A percentile compares a stretch with the other conserved stretches of the same genome.
Evolutionary conservation across 257 asterid genomes (phyloP).

Genomic region (Lithospermum erythrorhizon): DNA sequence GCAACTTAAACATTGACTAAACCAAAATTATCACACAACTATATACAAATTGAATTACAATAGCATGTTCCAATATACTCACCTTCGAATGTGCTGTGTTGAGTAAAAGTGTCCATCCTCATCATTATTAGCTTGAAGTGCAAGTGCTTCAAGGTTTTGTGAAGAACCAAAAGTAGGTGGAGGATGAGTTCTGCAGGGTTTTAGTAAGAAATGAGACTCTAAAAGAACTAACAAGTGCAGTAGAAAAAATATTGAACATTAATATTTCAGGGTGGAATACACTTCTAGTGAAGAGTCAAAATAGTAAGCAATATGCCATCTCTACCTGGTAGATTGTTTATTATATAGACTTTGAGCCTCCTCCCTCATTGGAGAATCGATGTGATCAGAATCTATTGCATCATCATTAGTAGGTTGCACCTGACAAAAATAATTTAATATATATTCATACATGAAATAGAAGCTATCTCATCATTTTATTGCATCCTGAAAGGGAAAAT

Average conservation of each 20-base stretch:
- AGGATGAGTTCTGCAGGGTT: constrained; percentile 25
- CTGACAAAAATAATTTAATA: constrained; percentile 16
- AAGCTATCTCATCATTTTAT: neutral
- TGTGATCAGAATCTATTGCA: constrained; percentile 17
- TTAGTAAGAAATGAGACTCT: neutral
- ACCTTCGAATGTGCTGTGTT: constrained; percentile 26
- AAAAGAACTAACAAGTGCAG: no score
- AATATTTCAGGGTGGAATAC: no score
- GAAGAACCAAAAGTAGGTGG: constrained; percentile 54
- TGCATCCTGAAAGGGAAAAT: neutral
- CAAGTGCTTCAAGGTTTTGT: constrained; percentile 35
- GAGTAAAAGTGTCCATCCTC: constrained; percentile 19
- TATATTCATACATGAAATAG: neutral
- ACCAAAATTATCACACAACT: no score
- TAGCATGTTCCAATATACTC: neutral
- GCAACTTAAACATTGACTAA: no score
- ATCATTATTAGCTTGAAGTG: constrained; percentile 17
- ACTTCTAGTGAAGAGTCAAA: neutral
- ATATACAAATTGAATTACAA: no score
- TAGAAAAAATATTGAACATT: no score
- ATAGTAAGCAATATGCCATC: constrained; percentile 9
- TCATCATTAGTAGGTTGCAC: constrained; percentile 19
- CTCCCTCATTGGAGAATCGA: constrained; percentile 16
- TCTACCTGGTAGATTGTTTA: constrained; percentile 9
- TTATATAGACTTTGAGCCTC: constrained; percentile 27